phyloP scores from a whole-genome alignment of 2,329 filamentous ascomycete species.

The Dactylellina leptospora region DNA sequence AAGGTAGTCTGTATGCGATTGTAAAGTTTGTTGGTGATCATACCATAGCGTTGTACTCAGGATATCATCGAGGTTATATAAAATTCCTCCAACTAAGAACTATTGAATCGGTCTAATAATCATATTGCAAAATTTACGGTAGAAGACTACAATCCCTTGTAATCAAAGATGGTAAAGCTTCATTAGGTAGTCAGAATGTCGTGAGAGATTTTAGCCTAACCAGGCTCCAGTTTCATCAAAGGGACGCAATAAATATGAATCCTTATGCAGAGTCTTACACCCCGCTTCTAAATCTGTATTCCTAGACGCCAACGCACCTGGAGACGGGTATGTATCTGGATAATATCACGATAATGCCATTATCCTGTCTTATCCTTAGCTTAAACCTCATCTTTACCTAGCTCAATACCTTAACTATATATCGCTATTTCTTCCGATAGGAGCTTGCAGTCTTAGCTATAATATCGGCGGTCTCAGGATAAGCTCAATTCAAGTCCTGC shows the following conservation, averaged over 20 bases:
- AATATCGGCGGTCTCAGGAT: too few relatives aligned
- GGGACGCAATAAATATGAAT: background rate
- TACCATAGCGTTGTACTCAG: background rate
- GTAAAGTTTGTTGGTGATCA: slow-evolving; percentile 1
- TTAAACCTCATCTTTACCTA: too few relatives aligned
- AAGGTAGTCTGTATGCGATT: too few relatives aligned
- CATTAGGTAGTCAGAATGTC: background rate
- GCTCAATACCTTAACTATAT: too few relatives aligned
- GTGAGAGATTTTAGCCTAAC: background rate
- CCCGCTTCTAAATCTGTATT: background rate
- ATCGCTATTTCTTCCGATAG: too few relatives aligned
- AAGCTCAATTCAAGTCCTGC: background rate
- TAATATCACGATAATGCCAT: too few relatives aligned
- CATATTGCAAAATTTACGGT: background rate
- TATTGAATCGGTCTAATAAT: background rate
- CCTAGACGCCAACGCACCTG: background rate
- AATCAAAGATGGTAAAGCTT: background rate
- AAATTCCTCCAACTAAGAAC: background rate
- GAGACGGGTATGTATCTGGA: too few relatives aligned
- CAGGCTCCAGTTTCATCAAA: background rate
- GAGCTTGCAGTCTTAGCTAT: too few relatives aligned
- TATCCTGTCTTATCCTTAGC: too few relatives aligned
- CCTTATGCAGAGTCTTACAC: background rate
- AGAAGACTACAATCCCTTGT: background rate
- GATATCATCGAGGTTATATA: background rate